phyloP scores from a whole-genome alignment of 2,329 filamentous ascomycete genomes.

The Epichloe hybrida region DNA sequence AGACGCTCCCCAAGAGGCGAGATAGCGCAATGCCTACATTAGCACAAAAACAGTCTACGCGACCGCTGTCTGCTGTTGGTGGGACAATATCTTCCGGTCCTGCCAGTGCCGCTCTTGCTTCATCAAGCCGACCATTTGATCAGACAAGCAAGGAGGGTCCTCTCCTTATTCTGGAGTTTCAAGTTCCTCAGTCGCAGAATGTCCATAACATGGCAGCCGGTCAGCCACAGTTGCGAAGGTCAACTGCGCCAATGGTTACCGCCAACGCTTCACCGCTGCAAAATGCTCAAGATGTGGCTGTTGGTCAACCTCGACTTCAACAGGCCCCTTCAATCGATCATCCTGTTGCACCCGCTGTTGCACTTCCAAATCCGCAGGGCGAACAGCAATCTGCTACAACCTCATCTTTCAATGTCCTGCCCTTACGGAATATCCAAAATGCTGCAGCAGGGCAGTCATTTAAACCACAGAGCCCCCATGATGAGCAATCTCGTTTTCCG shows the following conservation, averaged over 20 bases:
- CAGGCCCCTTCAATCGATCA: neutral
- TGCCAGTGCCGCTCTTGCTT: too few relatives aligned
- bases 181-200: neutral
- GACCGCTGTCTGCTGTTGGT: too few relatives aligned
- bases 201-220: neutral
- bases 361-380: neutral
- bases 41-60: too few relatives aligned
- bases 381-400: neutral
- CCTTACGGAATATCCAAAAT: neutral
- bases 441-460: constrained; percentile 1
- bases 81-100: too few relatives aligned
- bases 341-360: too few relatives aligned
- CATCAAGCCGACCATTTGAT: too few relatives aligned
- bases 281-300: neutral
- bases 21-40: too few relatives aligned
- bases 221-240: neutral
- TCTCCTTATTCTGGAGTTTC: neutral
- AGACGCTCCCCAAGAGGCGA: too few relatives aligned
- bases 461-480: constrained; percentile 1
- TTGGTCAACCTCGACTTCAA: neutral
- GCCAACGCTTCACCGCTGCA: neutral
- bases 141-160: too few relatives aligned
- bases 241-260: neutral
- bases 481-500: neutral
- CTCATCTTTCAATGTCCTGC: neutral